Evolutionary conservation across 2,329 filamentous ascomycete genomes (phyloP).

Genomic region (Pyrenochaeta sp.): DNA sequence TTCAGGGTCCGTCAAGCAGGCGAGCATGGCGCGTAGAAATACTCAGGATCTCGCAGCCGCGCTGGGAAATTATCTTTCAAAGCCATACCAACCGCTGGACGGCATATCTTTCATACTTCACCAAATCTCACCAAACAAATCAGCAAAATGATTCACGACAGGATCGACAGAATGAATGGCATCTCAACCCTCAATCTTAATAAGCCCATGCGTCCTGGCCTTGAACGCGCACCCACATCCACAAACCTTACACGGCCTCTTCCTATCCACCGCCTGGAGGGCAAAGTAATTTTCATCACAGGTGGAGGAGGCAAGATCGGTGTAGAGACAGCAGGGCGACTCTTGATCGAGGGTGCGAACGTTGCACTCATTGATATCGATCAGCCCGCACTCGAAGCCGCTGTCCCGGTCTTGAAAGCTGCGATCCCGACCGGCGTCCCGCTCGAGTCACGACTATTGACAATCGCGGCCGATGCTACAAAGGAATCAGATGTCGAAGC

Average conservation of each 20-base stretch:
- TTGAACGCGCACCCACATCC: constrained; percentile 36
- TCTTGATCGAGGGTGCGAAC: constrained; percentile 49
- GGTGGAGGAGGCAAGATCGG: constrained; percentile 44
- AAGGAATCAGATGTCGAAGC: constrained; percentile 40
- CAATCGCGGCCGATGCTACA: constrained; percentile 47
- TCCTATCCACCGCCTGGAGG: constrained; percentile 40
- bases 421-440: constrained; percentile 35
- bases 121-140: constrained; percentile 8
- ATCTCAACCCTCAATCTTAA: constrained; percentile 37
- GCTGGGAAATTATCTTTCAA: background rate
- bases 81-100: constrained; percentile 18
- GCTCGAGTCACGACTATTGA: constrained; percentile 37
- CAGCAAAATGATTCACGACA: background rate
- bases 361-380: constrained; percentile 49
- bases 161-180: constrained; percentile 21
- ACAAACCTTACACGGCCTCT: constrained; percentile 37
- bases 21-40: constrained; percentile 10
- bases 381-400: constrained; percentile 33
- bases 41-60: background rate
- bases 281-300: constrained; percentile 45
- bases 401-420: constrained; percentile 34
- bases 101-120: constrained; percentile 3
- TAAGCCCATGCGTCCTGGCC: constrained; percentile 31
- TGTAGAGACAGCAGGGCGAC: constrained; percentile 46
- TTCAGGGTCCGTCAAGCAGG: constrained; percentile 19